phyloP scores from a whole-genome alignment of 2,329 filamentous ascomycete genomes.

The Alternaria ethzedia region DNA sequence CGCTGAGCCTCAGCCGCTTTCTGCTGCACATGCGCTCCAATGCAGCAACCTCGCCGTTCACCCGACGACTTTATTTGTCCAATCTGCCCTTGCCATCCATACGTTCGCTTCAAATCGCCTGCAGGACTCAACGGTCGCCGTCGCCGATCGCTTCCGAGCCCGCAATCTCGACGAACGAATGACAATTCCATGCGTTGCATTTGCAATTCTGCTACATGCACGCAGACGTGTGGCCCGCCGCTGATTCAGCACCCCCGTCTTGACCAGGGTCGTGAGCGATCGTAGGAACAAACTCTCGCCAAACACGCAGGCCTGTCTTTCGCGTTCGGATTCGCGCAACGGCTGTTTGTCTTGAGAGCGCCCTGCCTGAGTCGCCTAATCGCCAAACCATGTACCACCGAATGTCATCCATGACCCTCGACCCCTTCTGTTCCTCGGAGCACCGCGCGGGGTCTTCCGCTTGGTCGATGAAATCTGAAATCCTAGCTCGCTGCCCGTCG shows the following conservation, averaged over 20 bases:
- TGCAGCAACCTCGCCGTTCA: slow-evolving; percentile 34
- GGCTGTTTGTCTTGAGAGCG: slow-evolving; percentile 7
- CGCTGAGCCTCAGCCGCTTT: slow-evolving; percentile 21
- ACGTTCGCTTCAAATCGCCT: slow-evolving; percentile 22
- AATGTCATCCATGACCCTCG: slow-evolving; percentile 8
- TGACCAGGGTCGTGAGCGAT: slow-evolving; percentile 10
- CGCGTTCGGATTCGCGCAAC: slow-evolving; percentile 23
- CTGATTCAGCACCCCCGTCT: slow-evolving; percentile 18
- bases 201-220: slow-evolving; percentile 1
- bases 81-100: slow-evolving; percentile 4
- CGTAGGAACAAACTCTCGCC: slow-evolving; percentile 13
- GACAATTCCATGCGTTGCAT: neutral
- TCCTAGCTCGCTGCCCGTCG: neutral
- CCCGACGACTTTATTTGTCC: slow-evolving; percentile 16
- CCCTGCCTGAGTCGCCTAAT: slow-evolving; percentile 8
- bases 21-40: slow-evolving; percentile 21
- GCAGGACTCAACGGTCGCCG: slow-evolving; percentile 31
- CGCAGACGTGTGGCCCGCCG: slow-evolving; percentile 1
- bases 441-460: slow-evolving; percentile 10
- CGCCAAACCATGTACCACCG: slow-evolving; percentile 12
- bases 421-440: slow-evolving; percentile 11
- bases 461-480: slow-evolving; percentile 2
- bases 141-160: slow-evolving; percentile 23
- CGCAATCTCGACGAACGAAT: slow-evolving; percentile 1
- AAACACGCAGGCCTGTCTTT: slow-evolving; percentile 6